Percentiles rank a stretch among this genome's conserved stretches.
These are phyloP conservation scores for Plectosphaerella sp. DNA, from an alignment of 2,329 filamentous ascomycete genomes.

Conservation along the genomic window DNA sequence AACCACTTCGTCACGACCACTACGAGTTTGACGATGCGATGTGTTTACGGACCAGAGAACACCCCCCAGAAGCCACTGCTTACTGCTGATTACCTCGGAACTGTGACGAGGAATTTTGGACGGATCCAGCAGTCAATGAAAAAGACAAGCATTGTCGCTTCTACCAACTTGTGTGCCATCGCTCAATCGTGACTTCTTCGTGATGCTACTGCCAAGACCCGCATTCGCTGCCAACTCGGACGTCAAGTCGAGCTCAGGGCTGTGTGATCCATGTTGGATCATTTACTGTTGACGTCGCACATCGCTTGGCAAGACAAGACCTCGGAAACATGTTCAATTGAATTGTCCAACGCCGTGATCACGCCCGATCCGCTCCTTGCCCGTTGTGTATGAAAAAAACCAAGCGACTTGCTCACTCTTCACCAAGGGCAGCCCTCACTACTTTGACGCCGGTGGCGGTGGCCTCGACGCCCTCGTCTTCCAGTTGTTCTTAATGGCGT, in stretches of 20 bases:
- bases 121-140: conserved; percentile 1
- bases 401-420: too few species aligned
- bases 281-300: too few species aligned
- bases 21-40: conserved; percentile 1
- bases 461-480: conserved; percentile 50
- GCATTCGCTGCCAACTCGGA: too few species aligned
- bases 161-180: background rate
- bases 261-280: too few species aligned
- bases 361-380: too few species aligned
- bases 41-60: conserved; percentile 2
- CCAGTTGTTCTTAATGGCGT: conserved; percentile 73
- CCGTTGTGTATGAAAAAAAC: too few species aligned
- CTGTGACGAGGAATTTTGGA: background rate
- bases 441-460: background rate
- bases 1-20: background rate
- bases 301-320: too few species aligned
- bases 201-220: too few species aligned
- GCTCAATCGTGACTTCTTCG: too few species aligned
- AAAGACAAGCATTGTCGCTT: conserved; percentile 3
- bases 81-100: background rate
- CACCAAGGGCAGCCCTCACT: background rate
- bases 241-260: too few species aligned
- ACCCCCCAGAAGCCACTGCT: background rate
- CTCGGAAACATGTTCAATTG: too few species aligned
- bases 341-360: too few species aligned